Conservation (phyloP, 331 rosid genomes). For the Acacia concinna region DNA sequence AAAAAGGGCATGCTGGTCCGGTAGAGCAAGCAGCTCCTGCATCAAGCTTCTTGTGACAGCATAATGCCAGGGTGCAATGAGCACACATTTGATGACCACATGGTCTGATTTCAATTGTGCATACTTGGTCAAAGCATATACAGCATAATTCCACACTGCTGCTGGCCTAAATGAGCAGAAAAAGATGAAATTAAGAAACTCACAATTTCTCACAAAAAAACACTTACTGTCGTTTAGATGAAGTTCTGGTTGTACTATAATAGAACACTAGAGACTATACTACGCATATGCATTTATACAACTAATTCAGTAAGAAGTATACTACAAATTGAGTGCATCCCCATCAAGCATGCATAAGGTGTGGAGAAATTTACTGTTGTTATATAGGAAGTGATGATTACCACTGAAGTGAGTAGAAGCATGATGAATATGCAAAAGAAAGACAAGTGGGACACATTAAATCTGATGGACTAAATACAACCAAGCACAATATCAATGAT, state of each 20-base stretch:
- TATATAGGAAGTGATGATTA: not conserved
- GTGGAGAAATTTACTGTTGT: not conserved
- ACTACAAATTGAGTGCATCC: not conserved
- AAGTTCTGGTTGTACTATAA: not conserved
- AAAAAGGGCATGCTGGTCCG: constrained; percentile 83
- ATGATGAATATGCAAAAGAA: not conserved
- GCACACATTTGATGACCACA: constrained; percentile 98
- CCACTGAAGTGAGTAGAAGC: too few species aligned
- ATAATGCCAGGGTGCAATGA: constrained; percentile 76
- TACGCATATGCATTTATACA: not conserved
- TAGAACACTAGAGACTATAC: not conserved
- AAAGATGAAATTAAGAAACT: constrained; percentile 29
- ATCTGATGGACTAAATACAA: not conserved
- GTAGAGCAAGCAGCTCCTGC: constrained; percentile 43
- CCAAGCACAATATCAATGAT: not conserved
- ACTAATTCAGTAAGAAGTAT: not conserved
- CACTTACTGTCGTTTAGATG: not conserved
- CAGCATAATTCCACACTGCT: constrained; percentile 71
- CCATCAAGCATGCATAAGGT: not conserved
- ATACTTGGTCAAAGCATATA: constrained; percentile 88
- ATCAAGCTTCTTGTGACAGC: constrained; percentile 87
- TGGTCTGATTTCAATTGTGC: constrained; percentile 83
- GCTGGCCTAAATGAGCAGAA: constrained; percentile 50
- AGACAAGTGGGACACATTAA: not conserved
- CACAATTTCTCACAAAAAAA: not conserved